Percentiles rank a stretch among this genome's conserved stretches.
These are phyloP conservation scores for Friedmanniomyces endolithicus DNA, from an alignment of 495 filamentous ascomycete species.

Conservation along the genomic window DNA sequence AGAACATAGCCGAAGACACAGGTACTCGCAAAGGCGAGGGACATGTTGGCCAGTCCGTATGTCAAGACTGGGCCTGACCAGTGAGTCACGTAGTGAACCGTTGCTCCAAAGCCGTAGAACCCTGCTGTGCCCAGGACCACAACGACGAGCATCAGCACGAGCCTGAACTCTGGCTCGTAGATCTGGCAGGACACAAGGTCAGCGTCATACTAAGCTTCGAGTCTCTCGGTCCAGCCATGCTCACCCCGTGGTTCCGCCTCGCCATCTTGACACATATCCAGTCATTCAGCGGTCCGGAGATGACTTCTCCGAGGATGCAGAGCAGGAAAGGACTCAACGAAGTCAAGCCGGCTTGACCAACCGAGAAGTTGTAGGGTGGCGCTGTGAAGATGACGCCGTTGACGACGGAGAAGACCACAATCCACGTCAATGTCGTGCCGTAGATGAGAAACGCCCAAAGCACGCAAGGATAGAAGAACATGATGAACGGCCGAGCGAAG, in stretches of 20 bases:
- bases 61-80: constrained; percentile 42
- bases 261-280: constrained; percentile 37
- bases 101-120: constrained; percentile 49
- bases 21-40: constrained; percentile 39
- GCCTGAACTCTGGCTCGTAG: constrained; percentile 45
- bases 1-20: constrained; percentile 45
- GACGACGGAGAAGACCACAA: constrained; percentile 43
- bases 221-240: neutral
- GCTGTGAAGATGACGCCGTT: constrained; percentile 39
- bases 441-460: constrained; percentile 43
- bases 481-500: constrained; percentile 36
- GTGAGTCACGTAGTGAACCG: constrained; percentile 43
- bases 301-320: constrained; percentile 37
- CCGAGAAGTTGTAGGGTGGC: constrained; percentile 42
- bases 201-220: neutral
- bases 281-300: constrained; percentile 42
- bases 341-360: constrained; percentile 39
- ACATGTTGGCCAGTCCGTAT: constrained; percentile 43
- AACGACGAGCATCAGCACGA: constrained; percentile 38
- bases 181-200: constrained; percentile 12
- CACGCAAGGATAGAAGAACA: constrained; percentile 44
- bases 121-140: constrained; percentile 37
- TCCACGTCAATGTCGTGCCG: constrained; percentile 41
- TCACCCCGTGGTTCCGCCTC: constrained; percentile 34
- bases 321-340: constrained; percentile 39